Evolutionary conservation across 2,329 filamentous ascomycete genomes (phyloP).

Genomic region (Ophiostoma australiae): DNA sequence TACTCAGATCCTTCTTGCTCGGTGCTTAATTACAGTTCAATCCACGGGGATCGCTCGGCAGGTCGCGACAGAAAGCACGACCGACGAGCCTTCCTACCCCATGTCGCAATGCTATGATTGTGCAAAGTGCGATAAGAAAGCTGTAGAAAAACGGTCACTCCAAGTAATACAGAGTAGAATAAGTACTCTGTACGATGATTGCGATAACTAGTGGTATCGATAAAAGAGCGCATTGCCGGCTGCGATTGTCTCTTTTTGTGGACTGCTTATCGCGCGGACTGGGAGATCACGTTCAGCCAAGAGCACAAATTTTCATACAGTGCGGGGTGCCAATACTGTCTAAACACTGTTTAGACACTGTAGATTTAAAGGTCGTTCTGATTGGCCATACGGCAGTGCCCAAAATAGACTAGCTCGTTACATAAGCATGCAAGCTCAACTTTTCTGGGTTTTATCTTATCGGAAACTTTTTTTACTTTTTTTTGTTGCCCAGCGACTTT

Average conservation of each 20-base stretch:
- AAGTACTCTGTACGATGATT: too few species aligned
- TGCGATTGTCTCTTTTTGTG: background rate
- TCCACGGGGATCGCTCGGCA: too few species aligned
- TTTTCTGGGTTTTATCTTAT: slow-evolving; percentile 14
- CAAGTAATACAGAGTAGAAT: background rate
- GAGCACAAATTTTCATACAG: slow-evolving; percentile 13
- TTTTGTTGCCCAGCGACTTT: slow-evolving; percentile 18
- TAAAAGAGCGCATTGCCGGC: background rate
- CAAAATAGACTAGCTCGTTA: background rate
- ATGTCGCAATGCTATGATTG: background rate
- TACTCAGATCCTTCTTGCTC: too few species aligned
- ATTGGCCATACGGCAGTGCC: background rate
- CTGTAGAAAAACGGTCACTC: slow-evolving; percentile 1
- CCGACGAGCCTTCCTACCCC: background rate
- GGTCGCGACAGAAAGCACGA: background rate
- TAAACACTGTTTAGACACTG: background rate
- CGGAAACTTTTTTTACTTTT: slow-evolving; percentile 17
- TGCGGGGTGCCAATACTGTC: background rate
- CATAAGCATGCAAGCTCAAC: slow-evolving; percentile 2
- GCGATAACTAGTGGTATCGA: background rate
- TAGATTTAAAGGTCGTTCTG: background rate
- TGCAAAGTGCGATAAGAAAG: background rate
- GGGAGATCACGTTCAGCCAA: background rate
- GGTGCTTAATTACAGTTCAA: too few species aligned
- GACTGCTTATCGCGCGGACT: background rate